Conservation (phyloP, 805 yeast genomes). For the Kurtzmaniella cleridarum region DNA sequence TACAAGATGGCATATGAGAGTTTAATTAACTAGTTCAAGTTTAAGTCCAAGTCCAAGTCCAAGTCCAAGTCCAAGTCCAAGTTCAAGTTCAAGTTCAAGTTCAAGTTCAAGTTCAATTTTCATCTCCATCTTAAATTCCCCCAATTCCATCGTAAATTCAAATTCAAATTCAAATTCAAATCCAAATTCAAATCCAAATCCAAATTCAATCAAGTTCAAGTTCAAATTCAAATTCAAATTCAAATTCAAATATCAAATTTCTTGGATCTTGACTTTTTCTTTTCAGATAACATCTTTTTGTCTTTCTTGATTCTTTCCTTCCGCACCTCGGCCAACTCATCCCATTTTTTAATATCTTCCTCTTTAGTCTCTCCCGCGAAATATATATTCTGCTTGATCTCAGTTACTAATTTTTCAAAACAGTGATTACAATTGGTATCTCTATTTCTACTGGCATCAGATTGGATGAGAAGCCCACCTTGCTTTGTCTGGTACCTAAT, state of each 20-base stretch:
- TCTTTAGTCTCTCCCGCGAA: slow-evolving; percentile 45
- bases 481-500: slow-evolving; percentile 51
- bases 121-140: too few species aligned
- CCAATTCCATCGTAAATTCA: too few species aligned
- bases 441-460: slow-evolving; percentile 56
- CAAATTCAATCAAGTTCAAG: not conserved
- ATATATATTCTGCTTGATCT: slow-evolving; percentile 41
- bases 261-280: slow-evolving; percentile 31
- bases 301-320: slow-evolving; percentile 28
- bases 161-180: too few species aligned
- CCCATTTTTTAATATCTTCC: slow-evolving; percentile 50
- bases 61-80: too few species aligned
- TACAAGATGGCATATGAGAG: too few species aligned
- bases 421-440: slow-evolving; percentile 55
- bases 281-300: slow-evolving; percentile 35
- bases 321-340: slow-evolving; percentile 22
- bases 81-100: too few species aligned
- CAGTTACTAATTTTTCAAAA: slow-evolving; percentile 50
- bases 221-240: not conserved
- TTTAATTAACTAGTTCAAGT: too few species aligned
- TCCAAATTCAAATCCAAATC: too few species aligned
- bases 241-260: slow-evolving; percentile 20
- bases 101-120: too few species aligned
- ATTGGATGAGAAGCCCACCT: slow-evolving; percentile 54
- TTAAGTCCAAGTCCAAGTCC: too few species aligned